Conservation (phyloP, 352 stramenopile species). For the Saprolegnia diclina region DNA sequence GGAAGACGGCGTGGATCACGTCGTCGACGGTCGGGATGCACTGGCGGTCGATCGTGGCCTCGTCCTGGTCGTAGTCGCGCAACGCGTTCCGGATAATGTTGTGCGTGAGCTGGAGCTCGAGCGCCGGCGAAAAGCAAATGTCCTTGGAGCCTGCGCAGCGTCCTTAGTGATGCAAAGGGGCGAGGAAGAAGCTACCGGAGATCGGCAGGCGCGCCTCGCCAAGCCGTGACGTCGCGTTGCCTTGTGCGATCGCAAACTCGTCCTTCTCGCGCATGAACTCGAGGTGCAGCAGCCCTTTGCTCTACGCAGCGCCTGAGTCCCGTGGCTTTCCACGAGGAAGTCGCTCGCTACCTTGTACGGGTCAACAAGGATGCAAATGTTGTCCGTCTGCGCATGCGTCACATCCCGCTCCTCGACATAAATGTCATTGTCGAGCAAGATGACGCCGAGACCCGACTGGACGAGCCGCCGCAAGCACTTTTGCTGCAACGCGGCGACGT, state of each 20-base stretch:
- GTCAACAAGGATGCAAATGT: slow-evolving; percentile 76
- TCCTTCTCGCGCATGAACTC: slow-evolving; percentile 87
- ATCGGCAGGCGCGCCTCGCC: slow-evolving; percentile 58
- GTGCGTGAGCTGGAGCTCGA: slow-evolving; percentile 82
- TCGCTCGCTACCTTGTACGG: slow-evolving; percentile 63
- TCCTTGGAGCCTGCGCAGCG: slow-evolving; percentile 35
- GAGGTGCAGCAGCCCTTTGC: slow-evolving; percentile 67
- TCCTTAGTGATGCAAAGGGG: not conserved
- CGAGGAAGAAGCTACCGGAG: not conserved
- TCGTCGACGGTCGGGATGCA: slow-evolving; percentile 72
- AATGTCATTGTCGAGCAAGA: slow-evolving; percentile 64
- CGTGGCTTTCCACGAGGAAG: not conserved
- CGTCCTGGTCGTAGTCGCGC: slow-evolving; percentile 82
- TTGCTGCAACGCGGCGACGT: slow-evolving; percentile 70
- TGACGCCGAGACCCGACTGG: slow-evolving; percentile 64
- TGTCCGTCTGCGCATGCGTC: slow-evolving; percentile 38
- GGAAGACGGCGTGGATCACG: slow-evolving; percentile 73
- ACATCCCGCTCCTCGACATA: slow-evolving; percentile 42
- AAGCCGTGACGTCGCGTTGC: slow-evolving; percentile 58
- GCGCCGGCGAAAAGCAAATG: slow-evolving; percentile 80
- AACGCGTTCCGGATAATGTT: slow-evolving; percentile 88
- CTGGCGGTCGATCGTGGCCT: slow-evolving; percentile 79
- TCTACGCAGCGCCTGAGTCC: not conserved
- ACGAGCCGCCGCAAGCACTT: slow-evolving; percentile 77
- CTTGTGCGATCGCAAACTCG: slow-evolving; percentile 71